A percentile compares a stretch with the other conserved stretches of the same genome.
These are phyloP conservation scores for Viridothelium virens DNA, from an alignment of 495 filamentous ascomycete species.

Conservation along the genomic window DNA sequence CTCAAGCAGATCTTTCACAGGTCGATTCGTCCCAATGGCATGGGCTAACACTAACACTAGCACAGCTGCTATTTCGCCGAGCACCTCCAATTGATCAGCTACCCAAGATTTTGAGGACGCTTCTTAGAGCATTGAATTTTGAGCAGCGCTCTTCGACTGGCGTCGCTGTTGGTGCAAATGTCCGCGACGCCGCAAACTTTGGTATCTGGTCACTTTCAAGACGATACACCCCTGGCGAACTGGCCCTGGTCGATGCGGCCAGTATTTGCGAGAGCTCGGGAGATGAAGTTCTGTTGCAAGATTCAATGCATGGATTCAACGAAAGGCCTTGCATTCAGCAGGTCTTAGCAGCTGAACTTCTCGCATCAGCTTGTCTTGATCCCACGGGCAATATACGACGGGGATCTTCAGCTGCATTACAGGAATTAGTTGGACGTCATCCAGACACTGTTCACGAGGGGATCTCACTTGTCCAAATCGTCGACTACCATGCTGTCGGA, in stretches of 20 bases:
- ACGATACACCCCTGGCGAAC: slow-evolving; percentile 72
- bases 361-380: slow-evolving; percentile 77
- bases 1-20: slow-evolving; percentile 77
- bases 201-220: slow-evolving; percentile 89
- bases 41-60: slow-evolving; percentile 76
- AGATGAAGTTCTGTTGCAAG: not conserved
- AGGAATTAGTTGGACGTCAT: slow-evolving; percentile 89
- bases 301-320: slow-evolving; percentile 14
- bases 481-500: slow-evolving; percentile 90
- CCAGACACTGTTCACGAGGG: slow-evolving; percentile 74
- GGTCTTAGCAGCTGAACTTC: slow-evolving; percentile 67
- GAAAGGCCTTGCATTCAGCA: slow-evolving; percentile 54
- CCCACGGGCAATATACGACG: slow-evolving; percentile 86
- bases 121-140: slow-evolving; percentile 70
- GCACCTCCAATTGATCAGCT: slow-evolving; percentile 62
- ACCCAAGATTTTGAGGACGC: slow-evolving; percentile 57
- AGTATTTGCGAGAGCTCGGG: slow-evolving; percentile 12
- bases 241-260: slow-evolving; percentile 50
- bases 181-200: slow-evolving; percentile 94
- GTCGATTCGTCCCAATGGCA: slow-evolving; percentile 77
- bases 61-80: slow-evolving; percentile 72
- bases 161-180: slow-evolving; percentile 76
- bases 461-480: slow-evolving; percentile 74
- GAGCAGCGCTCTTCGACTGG: slow-evolving; percentile 78
- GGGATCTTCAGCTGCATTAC: slow-evolving; percentile 84